A percentile compares a stretch with the other conserved stretches of the same genome.
Evolutionary conservation across 306 rosid species (phyloP).

Genomic region (Lithocarpus polystachyus): DNA sequence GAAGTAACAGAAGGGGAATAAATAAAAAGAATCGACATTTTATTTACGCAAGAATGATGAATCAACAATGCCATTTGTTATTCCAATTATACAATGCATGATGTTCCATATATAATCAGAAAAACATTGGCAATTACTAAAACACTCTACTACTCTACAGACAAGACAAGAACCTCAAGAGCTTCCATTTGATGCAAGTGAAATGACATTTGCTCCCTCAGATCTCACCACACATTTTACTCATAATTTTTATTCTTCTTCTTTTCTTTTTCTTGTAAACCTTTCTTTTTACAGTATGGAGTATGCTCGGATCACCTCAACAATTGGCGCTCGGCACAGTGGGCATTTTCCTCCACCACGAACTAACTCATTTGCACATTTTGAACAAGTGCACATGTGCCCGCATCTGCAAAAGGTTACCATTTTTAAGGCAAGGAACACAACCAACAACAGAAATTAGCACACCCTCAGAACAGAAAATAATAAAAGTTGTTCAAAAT

Average conservation of each 20-base stretch:
- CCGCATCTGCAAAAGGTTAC: slow-evolving; percentile 75
- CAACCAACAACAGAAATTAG: slow-evolving; percentile 8
- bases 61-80: slow-evolving; percentile 65
- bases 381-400: slow-evolving; percentile 99
- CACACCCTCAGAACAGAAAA: not conserved
- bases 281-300: slow-evolving; percentile 85
- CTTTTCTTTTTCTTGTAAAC: slow-evolving; percentile 26
- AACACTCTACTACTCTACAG: slow-evolving; percentile 33
- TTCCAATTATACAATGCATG: slow-evolving; percentile 72
- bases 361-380: slow-evolving; percentile 92
- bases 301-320: slow-evolving; percentile 98
- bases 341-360: slow-evolving; percentile 99
- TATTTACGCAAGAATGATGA: slow-evolving; percentile 89
- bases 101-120: slow-evolving; percentile 58
- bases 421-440: slow-evolving; percentile 14
- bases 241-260: slow-evolving; percentile 6
- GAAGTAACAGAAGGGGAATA: not conserved
- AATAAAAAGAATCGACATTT: slow-evolving; percentile 34
- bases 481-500: not conserved
- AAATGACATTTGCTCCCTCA: slow-evolving; percentile 35
- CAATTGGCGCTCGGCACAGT: slow-evolving; percentile 96
- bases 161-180: slow-evolving; percentile 41
- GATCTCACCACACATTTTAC: slow-evolving; percentile 26
- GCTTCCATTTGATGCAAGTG: slow-evolving; percentile 31
- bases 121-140: slow-evolving; percentile 63